Base-by-base conservation (phyloP, 805 yeast genomes). In the Priceomyces castillae region DNA sequence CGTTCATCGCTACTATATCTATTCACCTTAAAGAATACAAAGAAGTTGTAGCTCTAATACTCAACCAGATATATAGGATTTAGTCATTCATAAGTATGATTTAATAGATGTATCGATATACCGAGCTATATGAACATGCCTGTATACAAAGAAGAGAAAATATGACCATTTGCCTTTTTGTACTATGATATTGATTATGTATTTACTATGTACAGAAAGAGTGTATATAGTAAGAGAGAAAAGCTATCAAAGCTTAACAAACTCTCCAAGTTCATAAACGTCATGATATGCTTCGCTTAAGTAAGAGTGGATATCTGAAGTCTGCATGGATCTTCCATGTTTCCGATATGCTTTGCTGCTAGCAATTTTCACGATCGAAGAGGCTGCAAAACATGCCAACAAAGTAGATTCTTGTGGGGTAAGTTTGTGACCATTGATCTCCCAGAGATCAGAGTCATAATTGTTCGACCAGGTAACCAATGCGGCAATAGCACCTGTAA, bases 401-500 rank as follows among this genome's bases (percentile, higher is more conserved):
- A 81, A 43, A 2, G 61, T 56, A 30, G 64, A 57, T 34, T 64
- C 71, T 20, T 59, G 56, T 1, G 39, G 38, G 4, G 64, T 44
- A 16, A 76, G 56, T 17, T 66, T 56, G 1, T 65, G 58, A 16
- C 67, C 75, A 16, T 25, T 17, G 10, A 40, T 34, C 1, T 74
- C 73, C 90, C 95, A 87, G 1, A 83, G 54, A 2, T 69, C 61
- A 25, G 73, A 56, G 46, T 78, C 75, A 57, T 86, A 84, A 10
- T 84, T 83, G 18, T 75, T 58, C 4, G 86, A 80, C 95, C 96
- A 92, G 4, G 88, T 86, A 26, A 86, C 56, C 54, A 92, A 71
- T 0, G 96, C 84, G 1, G 90, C 90, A n/a, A 90, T 65, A 18
- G 87, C 70, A 0, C 99, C 99, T 0, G 92, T 79, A 31, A 94